Base-by-base conservation (phyloP, 495 filamentous ascomycete genomes). In the Aspergillus haitiensis region DNA sequence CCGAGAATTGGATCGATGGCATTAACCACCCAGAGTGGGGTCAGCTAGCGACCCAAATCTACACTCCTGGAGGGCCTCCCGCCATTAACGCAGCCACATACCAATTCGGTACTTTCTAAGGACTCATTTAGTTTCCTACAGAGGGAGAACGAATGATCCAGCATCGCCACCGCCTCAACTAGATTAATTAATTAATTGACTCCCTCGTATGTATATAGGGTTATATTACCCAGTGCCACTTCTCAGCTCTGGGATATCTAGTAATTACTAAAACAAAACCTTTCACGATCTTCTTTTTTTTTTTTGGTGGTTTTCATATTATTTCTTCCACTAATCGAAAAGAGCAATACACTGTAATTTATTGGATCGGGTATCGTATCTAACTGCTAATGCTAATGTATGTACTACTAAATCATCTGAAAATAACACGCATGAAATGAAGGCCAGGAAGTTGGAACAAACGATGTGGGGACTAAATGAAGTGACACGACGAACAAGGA, bases 11-110 rank as follows among this genome's bases (percentile, higher is more conserved):
- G 84, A 92, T 93, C 65, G 89, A 91, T 66, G 88, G 77, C 21
- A 90, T 93, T 73, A 92, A 92, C 70, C 76, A 92, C 57, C 89
- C 89, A 7, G 76, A 89, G 70, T 93, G 90, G 90, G 86, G 84
- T 11, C 81, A 88, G 59, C 61, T 72, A 27, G 51, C 64, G 2
- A 70, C 82, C 73, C 84, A 88, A 72, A 78, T 90, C 66, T 87
- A 75, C 65, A 76, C 75, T n/a, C 86, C 87, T n/a, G 80, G 79
- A 27, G 81, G 78, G 36, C 81, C 79, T 47, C 85, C 85, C 18
- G 83, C 83, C 65, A 75, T 88, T 12, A 81, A 89, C 68, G 81
- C 82, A 69, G 86, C 86, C 8, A 86, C 84, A 49, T 88, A 89
- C 70, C 68, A 77, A 63, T 90, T 90, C 59, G 72, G 74, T 40